phyloP scores from a whole-genome alignment of 495 filamentous ascomycete genomes.

The Penicillium lagena region DNA sequence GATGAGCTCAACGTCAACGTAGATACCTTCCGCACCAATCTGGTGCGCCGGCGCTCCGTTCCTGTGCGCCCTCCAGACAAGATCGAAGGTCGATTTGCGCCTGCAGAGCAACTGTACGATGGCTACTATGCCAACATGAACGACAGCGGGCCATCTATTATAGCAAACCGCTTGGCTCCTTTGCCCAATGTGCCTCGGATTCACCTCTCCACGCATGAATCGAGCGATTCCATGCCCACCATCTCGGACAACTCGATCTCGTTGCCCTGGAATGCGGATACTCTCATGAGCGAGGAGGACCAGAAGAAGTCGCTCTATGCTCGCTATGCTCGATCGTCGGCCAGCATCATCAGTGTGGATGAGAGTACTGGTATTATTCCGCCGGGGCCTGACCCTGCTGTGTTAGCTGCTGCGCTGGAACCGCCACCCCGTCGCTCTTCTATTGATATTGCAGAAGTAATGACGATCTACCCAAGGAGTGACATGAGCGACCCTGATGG shows the following conservation, averaged over 20 bases:
- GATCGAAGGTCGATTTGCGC: constrained; percentile 56
- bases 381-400: no score
- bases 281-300: constrained; percentile 75
- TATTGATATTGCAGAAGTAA: no score
- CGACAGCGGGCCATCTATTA: constrained; percentile 30
- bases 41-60: constrained; percentile 42
- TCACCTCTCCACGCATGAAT: constrained; percentile 48
- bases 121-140: constrained; percentile 37
- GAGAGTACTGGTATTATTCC: background rate
- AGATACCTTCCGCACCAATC: constrained; percentile 74
- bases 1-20: constrained; percentile 92
- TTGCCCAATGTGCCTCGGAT: constrained; percentile 43
- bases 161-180: constrained; percentile 27
- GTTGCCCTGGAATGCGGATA: constrained; percentile 72
- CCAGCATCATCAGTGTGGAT: constrained; percentile 2
- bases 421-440: no score
- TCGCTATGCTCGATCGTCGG: constrained; percentile 47
- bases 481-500: no score
- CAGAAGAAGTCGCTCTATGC: constrained; percentile 63
- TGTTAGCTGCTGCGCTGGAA: no score
- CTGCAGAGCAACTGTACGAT: constrained; percentile 42
- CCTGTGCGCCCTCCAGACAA: constrained; percentile 67
- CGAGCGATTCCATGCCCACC: constrained; percentile 63
- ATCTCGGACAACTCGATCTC: constrained; percentile 56
- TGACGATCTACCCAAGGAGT: no score